phyloP scores from a whole-genome alignment of 2,329 filamentous ascomycete genomes.

The Aspergillus brunneoviolaceus region DNA sequence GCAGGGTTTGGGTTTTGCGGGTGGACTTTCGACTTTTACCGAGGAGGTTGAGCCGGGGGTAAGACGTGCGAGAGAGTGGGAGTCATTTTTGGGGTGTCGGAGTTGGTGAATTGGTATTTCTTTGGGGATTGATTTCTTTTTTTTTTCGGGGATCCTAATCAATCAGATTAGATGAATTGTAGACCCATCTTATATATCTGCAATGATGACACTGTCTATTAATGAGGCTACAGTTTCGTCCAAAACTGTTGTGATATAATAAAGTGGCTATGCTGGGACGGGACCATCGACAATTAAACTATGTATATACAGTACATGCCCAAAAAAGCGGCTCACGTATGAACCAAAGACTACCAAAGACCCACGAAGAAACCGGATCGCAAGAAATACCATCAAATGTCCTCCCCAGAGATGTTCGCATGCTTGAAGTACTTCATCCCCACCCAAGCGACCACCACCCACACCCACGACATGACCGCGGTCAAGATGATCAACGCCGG shows the following conservation, averaged over 20 bases:
- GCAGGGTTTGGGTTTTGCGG: neutral
- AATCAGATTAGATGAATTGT: neutral
- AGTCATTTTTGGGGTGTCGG: slow-evolving; percentile 5
- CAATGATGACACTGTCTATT: neutral
- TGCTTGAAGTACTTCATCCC: slow-evolving; percentile 99
- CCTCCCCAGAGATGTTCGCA: slow-evolving; percentile 77
- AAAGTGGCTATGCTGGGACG: no score
- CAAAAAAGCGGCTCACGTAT: no score
- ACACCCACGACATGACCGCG: slow-evolving; percentile 96
- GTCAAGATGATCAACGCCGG: slow-evolving; percentile 91
- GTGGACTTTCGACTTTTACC: neutral
- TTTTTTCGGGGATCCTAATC: neutral
- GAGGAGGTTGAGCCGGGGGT: neutral
- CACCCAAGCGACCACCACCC: slow-evolving; percentile 96
- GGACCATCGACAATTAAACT: no score
- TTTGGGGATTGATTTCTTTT: neutral
- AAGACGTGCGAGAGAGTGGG: neutral
- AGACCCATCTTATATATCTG: neutral
- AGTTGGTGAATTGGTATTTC: neutral
- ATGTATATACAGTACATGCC: no score
- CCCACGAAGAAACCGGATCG: neutral
- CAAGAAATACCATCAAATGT: slow-evolving; percentile 34
- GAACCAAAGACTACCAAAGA: no score
- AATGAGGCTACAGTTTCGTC: neutral
- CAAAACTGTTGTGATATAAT: neutral